Percentiles rank a stretch among this genome's conserved stretches.
phyloP scores from a whole-genome alignment of 2,329 filamentous ascomycete genomes.

The Mycocentrospora acerina region DNA sequence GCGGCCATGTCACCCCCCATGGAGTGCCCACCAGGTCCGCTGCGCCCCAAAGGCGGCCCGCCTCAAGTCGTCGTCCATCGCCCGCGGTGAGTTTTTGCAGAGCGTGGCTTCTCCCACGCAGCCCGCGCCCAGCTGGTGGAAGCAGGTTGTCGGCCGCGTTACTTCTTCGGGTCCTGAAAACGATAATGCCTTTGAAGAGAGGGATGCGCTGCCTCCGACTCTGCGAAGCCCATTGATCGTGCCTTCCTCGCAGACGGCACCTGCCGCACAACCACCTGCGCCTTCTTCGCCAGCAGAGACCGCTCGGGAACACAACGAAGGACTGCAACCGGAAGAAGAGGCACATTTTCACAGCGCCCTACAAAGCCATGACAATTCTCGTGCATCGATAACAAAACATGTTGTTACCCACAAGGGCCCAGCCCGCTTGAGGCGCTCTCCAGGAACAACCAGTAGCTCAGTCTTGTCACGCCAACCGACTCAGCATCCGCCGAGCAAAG shows the following conservation, averaged over 20 bases:
- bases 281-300: no score
- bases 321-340: not conserved
- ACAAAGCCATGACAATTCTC: no score
- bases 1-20: constrained; percentile 47
- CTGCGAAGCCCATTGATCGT: no score
- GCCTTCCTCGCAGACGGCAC: not conserved
- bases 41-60: constrained; percentile 23
- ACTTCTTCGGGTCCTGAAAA: constrained; percentile 1
- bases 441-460: no score
- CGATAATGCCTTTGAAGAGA: no score
- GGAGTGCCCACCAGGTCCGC: constrained; percentile 41
- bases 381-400: not conserved
- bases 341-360: no score
- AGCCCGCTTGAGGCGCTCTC: no score
- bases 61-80: constrained; percentile 13
- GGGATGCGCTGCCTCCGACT: no score
- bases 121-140: constrained; percentile 7
- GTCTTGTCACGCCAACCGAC: no score
- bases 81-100: constrained; percentile 11
- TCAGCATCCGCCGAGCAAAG: not conserved
- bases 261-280: not conserved
- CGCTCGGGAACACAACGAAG: no score
- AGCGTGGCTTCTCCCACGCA: constrained; percentile 1
- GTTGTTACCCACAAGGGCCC: not conserved
- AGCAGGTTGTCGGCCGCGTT: not conserved